Evolutionary conservation across 2,329 filamentous ascomycete species (phyloP).

Genomic region (Phyllosticta citriasiana): DNA sequence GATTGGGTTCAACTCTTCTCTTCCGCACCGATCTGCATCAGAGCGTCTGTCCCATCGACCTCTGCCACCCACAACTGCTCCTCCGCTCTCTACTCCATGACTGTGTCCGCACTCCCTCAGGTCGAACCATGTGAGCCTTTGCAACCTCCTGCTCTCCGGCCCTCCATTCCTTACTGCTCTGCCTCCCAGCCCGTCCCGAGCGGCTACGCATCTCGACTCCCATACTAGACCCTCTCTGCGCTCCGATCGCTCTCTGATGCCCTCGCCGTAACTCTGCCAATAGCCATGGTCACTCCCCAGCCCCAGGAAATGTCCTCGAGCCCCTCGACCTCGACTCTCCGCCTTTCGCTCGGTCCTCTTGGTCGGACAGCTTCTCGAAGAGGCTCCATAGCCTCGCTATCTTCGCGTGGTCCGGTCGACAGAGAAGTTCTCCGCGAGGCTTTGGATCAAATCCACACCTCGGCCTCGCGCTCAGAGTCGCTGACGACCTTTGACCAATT

Average conservation of each 20-base stretch:
- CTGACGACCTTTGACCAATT: conserved; percentile 95
- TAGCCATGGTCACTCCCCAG: conserved; percentile 14
- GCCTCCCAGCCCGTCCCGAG: not conserved
- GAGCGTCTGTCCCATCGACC: not conserved
- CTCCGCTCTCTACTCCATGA: not conserved
- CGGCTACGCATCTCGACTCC: not conserved
- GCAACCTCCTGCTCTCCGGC: not conserved
- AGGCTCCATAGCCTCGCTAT: conserved; percentile 30
- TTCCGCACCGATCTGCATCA: not conserved
- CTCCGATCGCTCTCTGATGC: conserved; percentile 2
- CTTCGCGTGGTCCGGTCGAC: conserved; percentile 20
- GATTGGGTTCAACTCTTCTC: not conserved
- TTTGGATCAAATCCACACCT: conserved; percentile 78
- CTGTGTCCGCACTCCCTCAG: not conserved
- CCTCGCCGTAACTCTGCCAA: not conserved
- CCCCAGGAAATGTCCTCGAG: conserved; percentile 17
- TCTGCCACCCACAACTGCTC: not conserved
- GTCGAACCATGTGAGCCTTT: not conserved
- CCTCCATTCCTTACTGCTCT: not conserved
- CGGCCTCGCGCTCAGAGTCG: conserved; percentile 73
- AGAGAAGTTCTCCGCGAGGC: conserved; percentile 12
- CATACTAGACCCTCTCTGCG: not conserved
- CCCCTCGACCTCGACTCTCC: conserved; percentile 15
- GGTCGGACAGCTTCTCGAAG: conserved; percentile 21
- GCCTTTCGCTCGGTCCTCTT: conserved; percentile 18